Conservation (phyloP, 2,329 filamentous ascomycete genomes). For the Neofusicoccum kwambonambiense region DNA sequence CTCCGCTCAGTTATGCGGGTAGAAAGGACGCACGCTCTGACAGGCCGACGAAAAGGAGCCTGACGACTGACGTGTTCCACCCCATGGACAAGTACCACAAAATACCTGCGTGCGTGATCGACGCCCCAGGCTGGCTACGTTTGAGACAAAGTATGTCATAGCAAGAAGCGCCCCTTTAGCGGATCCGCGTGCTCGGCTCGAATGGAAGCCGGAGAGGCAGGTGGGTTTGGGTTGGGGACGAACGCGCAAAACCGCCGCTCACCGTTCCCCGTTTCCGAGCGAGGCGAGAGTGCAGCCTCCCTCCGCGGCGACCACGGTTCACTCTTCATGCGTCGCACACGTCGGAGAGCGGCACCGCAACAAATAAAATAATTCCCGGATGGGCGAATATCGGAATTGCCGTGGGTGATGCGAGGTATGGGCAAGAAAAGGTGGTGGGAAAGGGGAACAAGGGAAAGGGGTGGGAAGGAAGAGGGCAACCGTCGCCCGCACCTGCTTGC, state of each 20-base stretch:
- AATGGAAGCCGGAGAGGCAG: background rate
- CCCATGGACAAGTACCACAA: background rate
- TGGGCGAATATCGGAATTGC: background rate
- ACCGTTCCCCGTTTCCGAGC: too few relatives aligned
- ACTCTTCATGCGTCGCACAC: background rate
- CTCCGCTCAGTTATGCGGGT: too few relatives aligned
- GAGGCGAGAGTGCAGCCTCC: too few relatives aligned
- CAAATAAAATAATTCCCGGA: background rate
- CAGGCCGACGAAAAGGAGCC: background rate
- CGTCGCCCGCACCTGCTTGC: too few relatives aligned
- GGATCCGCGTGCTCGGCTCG: background rate
- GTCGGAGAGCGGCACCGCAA: background rate
- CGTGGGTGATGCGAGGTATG: background rate
- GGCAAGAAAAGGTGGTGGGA: background rate
- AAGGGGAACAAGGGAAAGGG: background rate
- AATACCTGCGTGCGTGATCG: background rate
- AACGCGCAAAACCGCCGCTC: too few relatives aligned
- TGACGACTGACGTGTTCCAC: background rate
- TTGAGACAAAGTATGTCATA: background rate
- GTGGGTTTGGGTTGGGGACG: too few relatives aligned
- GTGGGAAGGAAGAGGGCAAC: background rate
- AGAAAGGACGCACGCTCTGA: background rate
- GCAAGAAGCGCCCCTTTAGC: background rate
- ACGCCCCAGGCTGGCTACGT: background rate
- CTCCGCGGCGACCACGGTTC: background rate